These are phyloP conservation scores for Ilex aquifolium DNA, from an alignment of 257 asterid genomes.

Conservation along the genomic window DNA sequence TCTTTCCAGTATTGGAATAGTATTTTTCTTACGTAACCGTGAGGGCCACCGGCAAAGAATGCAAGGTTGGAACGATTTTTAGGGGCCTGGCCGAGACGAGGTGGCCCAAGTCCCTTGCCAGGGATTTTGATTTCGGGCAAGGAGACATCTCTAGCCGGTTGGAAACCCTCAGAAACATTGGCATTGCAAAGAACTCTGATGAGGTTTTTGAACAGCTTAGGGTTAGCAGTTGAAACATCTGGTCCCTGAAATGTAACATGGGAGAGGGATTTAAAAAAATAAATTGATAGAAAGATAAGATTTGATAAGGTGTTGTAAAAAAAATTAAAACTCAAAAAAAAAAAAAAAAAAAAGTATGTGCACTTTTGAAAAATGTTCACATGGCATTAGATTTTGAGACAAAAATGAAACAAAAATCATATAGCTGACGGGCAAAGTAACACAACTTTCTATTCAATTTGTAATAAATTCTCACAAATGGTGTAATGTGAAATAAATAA, in stretches of 20 bases:
- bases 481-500: too few relatives aligned
- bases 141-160: conserved; percentile 39
- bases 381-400: too few relatives aligned
- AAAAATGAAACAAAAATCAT: too few relatives aligned
- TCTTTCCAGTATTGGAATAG: conserved; percentile 38
- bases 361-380: too few relatives aligned
- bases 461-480: too few relatives aligned
- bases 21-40: conserved; percentile 38
- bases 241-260: conserved; percentile 36
- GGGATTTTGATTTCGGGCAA: conserved; percentile 49
- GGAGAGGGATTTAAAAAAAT: too few relatives aligned
- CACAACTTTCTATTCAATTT: too few relatives aligned
- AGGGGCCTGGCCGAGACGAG: conserved; percentile 17
- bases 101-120: conserved; percentile 17
- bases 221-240: conserved; percentile 21
- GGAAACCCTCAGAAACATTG: conserved; percentile 50
- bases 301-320: too few relatives aligned
- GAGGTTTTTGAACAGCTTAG: conserved; percentile 26
- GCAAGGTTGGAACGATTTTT: conserved; percentile 26
- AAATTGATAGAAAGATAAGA: too few relatives aligned
- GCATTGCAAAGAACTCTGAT: conserved; percentile 67
- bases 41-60: conserved; percentile 65
- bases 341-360: too few relatives aligned
- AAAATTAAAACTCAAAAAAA: too few relatives aligned
- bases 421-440: too few relatives aligned